Evolutionary conservation across 2,329 filamentous ascomycete genomes (phyloP).

Genomic region (Aspergillus sp.): DNA sequence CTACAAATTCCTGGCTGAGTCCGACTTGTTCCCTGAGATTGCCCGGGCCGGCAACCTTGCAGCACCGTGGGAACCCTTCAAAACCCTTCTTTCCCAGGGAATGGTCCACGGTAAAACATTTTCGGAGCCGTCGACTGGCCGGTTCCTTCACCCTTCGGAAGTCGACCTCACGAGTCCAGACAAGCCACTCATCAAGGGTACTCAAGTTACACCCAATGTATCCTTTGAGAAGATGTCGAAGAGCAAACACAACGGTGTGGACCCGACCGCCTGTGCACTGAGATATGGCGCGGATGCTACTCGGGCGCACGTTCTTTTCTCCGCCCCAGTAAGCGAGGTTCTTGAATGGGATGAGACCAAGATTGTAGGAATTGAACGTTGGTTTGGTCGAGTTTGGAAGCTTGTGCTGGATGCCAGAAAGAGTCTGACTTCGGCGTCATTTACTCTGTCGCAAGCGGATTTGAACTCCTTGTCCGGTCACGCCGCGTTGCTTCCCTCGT

Average conservation of each 20-base stretch:
- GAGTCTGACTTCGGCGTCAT: constrained; percentile 16
- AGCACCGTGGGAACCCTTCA: constrained; percentile 67
- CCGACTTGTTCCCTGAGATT: constrained; percentile 33
- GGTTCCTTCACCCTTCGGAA: constrained; percentile 72
- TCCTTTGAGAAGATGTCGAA: constrained; percentile 93
- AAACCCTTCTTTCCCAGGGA: constrained; percentile 76
- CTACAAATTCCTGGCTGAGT: constrained; percentile 72
- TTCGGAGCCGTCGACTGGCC: constrained; percentile 67
- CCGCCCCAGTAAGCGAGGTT: constrained; percentile 76
- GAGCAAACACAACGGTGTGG: constrained; percentile 87
- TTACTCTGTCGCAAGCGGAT: constrained; percentile 15
- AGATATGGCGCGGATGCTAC: constrained; percentile 79
- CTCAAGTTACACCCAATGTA: constrained; percentile 54
- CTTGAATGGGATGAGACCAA: constrained; percentile 84
- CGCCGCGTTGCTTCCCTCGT: constrained; percentile 20
- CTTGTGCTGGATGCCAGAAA: constrained; percentile 42
- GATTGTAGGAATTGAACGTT: constrained; percentile 75
- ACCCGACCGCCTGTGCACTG: constrained; percentile 67
- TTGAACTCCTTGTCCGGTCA: constrained; percentile 13
- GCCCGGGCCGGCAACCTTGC: constrained; percentile 28
- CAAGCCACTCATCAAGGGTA: constrained; percentile 58
- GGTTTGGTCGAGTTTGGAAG: constrained; percentile 66
- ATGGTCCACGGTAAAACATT: constrained; percentile 91
- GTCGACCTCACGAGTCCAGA: constrained; percentile 58
- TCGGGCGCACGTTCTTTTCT: constrained; percentile 82